phyloP scores from a whole-genome alignment of 1,139 yeast species.

The Blastobotrys ciferrii region DNA sequence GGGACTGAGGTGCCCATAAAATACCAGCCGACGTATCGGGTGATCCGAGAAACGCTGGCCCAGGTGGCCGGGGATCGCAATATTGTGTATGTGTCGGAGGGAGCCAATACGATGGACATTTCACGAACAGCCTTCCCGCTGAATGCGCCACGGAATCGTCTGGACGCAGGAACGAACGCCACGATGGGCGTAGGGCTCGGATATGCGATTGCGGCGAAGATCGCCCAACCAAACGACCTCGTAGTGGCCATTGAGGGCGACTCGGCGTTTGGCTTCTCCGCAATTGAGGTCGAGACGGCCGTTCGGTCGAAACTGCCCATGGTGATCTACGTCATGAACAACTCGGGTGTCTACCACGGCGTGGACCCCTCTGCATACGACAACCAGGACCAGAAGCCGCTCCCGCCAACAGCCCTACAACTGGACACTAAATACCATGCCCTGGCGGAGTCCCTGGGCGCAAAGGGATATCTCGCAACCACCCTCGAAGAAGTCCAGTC shows the following conservation, averaged over 20 bases:
- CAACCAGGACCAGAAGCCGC: slow-evolving; percentile 25
- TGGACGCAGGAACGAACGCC: slow-evolving; percentile 71
- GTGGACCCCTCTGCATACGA: slow-evolving; percentile 39
- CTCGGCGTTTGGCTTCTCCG: slow-evolving; percentile 70
- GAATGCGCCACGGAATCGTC: slow-evolving; percentile 48
- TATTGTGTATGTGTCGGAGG: slow-evolving; percentile 54
- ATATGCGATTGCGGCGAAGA: slow-evolving; percentile 61
- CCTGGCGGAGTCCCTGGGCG: slow-evolving; percentile 55
- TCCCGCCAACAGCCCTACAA: slow-evolving; percentile 59
- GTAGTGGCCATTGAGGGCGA: slow-evolving; percentile 67
- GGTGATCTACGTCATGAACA: slow-evolving; percentile 61
- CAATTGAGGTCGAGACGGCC: slow-evolving; percentile 63
- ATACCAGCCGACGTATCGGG: slow-evolving; percentile 54
- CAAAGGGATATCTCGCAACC: slow-evolving; percentile 48
- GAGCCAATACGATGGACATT: slow-evolving; percentile 70
- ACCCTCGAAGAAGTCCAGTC: slow-evolving; percentile 41
- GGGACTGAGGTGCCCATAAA: slow-evolving; percentile 36
- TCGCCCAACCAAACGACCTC: slow-evolving; percentile 43
- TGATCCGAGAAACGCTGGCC: slow-evolving; percentile 42
- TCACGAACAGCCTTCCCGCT: slow-evolving; percentile 60
- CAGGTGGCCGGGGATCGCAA: slow-evolving; percentile 29
- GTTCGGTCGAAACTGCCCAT: slow-evolving; percentile 52
- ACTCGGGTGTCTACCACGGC: slow-evolving; percentile 67
- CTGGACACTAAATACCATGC: slow-evolving; percentile 54
- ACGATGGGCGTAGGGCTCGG: slow-evolving; percentile 72